A percentile compares a stretch with the other conserved stretches of the same genome.
Conservation (phyloP, 192 early-diverging fungal genomes). For the Coemansia sp. region DNA sequence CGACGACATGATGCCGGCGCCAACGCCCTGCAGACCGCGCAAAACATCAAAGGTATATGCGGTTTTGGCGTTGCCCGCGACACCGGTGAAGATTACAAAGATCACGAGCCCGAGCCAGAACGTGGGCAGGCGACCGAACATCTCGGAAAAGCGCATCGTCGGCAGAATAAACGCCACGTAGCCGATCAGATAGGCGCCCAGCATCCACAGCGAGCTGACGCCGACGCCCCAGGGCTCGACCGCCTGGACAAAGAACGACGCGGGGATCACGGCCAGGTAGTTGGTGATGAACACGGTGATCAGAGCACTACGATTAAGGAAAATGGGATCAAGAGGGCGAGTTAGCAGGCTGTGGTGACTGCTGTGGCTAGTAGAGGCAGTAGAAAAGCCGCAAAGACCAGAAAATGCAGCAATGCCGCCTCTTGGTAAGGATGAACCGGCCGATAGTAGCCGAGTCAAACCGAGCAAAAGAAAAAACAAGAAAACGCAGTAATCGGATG, state of each 20-base stretch:
- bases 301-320: conserved; percentile 24
- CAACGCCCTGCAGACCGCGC: conserved; percentile 45
- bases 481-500: neutral
- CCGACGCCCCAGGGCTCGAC: conserved; percentile 43
- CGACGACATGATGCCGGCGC: conserved; percentile 41
- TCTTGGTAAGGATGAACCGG: too few species aligned
- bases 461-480: neutral
- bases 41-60: conserved; percentile 39
- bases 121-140: conserved; percentile 21
- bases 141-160: conserved; percentile 32
- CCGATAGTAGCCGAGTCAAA: too few species aligned
- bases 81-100: conserved; percentile 41
- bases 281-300: conserved; percentile 30
- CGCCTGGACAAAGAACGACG: conserved; percentile 49
- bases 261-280: conserved; percentile 25
- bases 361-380: neutral
- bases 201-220: conserved; percentile 54
- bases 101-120: conserved; percentile 40
- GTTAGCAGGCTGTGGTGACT: neutral
- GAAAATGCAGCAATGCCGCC: neutral
- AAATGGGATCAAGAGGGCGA: neutral
- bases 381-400: neutral
- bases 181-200: conserved; percentile 36
- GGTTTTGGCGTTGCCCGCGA: conserved; percentile 20
- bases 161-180: conserved; percentile 13